Conservation (phyloP, 106 monocot species). For the Triglochin maritima region DNA sequence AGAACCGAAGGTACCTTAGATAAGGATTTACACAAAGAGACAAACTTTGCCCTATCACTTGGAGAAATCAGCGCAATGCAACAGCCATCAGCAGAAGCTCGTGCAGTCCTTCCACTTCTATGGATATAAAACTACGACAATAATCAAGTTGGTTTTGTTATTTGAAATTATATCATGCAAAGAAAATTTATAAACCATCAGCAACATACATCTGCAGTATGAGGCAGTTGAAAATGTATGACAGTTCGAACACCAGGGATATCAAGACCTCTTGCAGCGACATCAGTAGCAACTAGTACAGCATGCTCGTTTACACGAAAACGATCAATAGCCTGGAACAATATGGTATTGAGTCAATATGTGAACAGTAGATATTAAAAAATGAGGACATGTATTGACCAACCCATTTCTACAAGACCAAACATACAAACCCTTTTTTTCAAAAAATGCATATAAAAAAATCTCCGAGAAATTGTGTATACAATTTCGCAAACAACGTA, state of each 20-base stretch:
- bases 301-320: constrained; percentile 71
- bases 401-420: neutral
- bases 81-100: constrained; percentile 76
- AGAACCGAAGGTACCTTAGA: constrained; percentile 42
- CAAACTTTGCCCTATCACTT: constrained; percentile 71
- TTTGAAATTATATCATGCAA: neutral
- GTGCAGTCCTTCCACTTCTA: constrained; percentile 89
- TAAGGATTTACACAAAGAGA: constrained; percentile 75
- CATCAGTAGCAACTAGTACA: constrained; percentile 91
- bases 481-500: no score
- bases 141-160: neutral
- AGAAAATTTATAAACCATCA: neutral
- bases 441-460: no score
- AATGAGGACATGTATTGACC: neutral
- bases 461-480: no score
- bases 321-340: constrained; percentile 80
- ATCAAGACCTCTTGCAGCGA: constrained; percentile 95
- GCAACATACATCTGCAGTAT: constrained; percentile 79
- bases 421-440: no score
- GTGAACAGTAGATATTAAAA: neutral
- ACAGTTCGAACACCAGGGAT: constrained; percentile 93
- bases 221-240: constrained; percentile 94
- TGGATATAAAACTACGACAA: constrained; percentile 76
- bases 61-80: constrained; percentile 73
- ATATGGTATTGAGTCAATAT: neutral